Conservation (phyloP, 2,329 filamentous ascomycete genomes). For the Talaromyces sp. region DNA sequence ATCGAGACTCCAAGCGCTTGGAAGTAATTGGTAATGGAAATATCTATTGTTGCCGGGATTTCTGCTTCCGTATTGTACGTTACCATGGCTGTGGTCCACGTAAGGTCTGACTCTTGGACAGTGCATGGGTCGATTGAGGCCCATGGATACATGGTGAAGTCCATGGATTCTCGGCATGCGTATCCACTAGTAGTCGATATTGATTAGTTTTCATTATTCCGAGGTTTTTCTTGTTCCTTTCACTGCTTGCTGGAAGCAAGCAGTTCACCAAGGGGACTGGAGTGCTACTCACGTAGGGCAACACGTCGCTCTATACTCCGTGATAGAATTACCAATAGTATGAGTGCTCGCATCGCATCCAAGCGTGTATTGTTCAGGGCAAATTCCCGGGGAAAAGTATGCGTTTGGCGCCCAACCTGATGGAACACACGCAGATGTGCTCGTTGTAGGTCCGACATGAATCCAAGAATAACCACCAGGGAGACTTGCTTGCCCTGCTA, state of each 20-base stretch:
- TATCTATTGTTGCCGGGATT: background rate
- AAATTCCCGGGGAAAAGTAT: background rate
- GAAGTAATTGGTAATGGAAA: background rate
- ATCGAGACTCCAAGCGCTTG: constrained; percentile 4
- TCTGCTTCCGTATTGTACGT: background rate
- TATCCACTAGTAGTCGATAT: background rate
- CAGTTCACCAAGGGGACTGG: background rate
- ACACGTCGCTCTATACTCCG: background rate
- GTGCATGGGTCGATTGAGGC: background rate
- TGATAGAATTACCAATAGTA: background rate
- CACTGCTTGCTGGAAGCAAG: background rate
- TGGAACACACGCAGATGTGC: background rate
- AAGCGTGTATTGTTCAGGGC: background rate
- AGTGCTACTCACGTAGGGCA: background rate
- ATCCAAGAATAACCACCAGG: background rate
- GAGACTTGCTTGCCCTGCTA: background rate
- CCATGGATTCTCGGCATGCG: background rate
- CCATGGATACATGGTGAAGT: background rate
- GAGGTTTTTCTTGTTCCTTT: background rate
- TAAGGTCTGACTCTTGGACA: background rate
- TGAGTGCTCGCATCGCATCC: background rate
- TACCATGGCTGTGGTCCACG: background rate
- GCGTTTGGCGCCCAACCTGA: background rate
- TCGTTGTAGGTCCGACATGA: background rate
- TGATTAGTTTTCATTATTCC: background rate